phyloP scores from a whole-genome alignment of 129 eudicot genomes.

The Erigeron canadensis region DNA sequence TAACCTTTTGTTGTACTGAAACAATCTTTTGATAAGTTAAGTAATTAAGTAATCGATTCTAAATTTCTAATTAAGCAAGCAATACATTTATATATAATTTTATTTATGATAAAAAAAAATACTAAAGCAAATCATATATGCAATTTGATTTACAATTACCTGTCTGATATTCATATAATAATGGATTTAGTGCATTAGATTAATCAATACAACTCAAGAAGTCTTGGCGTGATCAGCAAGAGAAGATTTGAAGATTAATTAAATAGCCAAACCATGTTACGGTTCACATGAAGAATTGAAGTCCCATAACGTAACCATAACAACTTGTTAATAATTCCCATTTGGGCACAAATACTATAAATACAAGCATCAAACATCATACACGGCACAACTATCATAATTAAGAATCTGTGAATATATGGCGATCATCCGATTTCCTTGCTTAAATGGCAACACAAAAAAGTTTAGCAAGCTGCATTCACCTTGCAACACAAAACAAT shows the following conservation, averaged over 20 bases:
- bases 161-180: neutral
- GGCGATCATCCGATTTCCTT: conserved; percentile 21
- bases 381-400: neutral
- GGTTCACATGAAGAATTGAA: conserved; percentile 23
- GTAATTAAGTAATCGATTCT: no score
- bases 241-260: conserved; percentile 16
- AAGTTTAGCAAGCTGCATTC: conserved; percentile 20
- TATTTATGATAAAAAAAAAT: no score
- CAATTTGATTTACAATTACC: no score
- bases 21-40: no score
- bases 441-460: neutral
- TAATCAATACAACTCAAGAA: neutral
- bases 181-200: neutral
- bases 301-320: conserved; percentile 4
- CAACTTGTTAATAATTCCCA: conserved; percentile 18
- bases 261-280: conserved; percentile 23
- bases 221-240: conserved; percentile 27
- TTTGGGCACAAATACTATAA: conserved; percentile 12
- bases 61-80: no score
- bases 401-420: neutral
- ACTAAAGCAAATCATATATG: no score
- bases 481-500: conserved; percentile 10
- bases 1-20: no score
- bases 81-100: no score
- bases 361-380: conserved; percentile 9